phyloP scores from a whole-genome alignment of 306 rosid species.

The Trichosanthes truncata region DNA sequence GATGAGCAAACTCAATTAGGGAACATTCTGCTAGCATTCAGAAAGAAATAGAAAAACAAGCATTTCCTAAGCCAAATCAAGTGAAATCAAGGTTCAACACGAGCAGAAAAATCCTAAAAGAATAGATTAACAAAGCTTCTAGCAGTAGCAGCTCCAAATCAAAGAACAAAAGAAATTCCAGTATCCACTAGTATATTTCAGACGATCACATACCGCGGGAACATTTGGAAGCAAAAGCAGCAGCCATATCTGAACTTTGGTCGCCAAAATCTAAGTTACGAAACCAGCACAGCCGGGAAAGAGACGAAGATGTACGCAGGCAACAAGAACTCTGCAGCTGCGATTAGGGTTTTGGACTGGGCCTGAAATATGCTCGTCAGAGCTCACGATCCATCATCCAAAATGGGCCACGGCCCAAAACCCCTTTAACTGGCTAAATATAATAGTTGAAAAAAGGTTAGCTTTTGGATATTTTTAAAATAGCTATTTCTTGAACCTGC shows the following conservation, averaged over 20 bases:
- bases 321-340: not conserved
- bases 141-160: not conserved
- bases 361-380: not conserved
- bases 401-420: not conserved
- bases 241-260: slow-evolving; percentile 14
- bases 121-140: no score
- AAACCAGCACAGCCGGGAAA: not conserved
- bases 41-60: not conserved
- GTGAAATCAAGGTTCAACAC: not conserved
- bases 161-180: not conserved
- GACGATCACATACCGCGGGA: slow-evolving; percentile 20
- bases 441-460: not conserved
- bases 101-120: not conserved
- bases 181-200: not conserved
- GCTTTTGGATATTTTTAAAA: not conserved
- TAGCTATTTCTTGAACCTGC: not conserved
- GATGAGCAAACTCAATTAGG: not conserved
- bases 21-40: not conserved
- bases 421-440: not conserved
- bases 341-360: not conserved
- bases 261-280: not conserved
- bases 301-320: not conserved
- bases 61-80: not conserved
- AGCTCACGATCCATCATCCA: not conserved
- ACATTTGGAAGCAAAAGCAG: slow-evolving; percentile 22